A percentile compares a stretch with the other conserved stretches of the same genome.
phyloP scores from a whole-genome alignment of 306 rosid genomes.

The Cicer chorassanicum region DNA sequence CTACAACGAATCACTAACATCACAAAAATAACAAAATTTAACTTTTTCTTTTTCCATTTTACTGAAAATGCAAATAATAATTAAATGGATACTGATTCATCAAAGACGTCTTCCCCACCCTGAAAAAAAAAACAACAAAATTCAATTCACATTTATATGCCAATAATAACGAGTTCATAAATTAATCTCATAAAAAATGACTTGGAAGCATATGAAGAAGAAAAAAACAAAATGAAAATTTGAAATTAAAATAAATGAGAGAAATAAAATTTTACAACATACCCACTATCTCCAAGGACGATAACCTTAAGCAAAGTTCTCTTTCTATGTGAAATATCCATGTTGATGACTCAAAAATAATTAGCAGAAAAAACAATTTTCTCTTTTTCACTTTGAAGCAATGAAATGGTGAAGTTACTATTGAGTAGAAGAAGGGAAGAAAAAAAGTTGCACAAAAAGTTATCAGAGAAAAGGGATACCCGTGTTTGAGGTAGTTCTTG shows the following conservation, averaged over 20 bases:
- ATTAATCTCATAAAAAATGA: background rate
- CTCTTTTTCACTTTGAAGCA: background rate
- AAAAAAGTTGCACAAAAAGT: constrained; percentile 10
- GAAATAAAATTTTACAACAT: constrained; percentile 13
- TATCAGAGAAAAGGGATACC: constrained; percentile 37
- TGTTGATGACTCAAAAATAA: constrained; percentile 37
- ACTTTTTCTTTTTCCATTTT: background rate
- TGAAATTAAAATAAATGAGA: background rate
- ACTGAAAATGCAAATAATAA: constrained; percentile 19
- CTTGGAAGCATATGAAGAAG: background rate
- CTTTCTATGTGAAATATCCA: constrained; percentile 62
- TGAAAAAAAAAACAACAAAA: constrained; percentile 52
- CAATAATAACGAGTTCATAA: background rate
- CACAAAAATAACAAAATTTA: constrained; percentile 15
- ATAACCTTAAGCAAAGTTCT: constrained; percentile 85
- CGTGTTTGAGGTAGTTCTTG: constrained; percentile 50
- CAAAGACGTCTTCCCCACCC: constrained; percentile 92
- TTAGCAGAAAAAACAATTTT: background rate
- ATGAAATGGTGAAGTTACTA: constrained; percentile 24
- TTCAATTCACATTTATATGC: background rate
- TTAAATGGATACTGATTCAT: constrained; percentile 85
- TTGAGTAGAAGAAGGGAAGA: constrained; percentile 9
- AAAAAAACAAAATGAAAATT: background rate
- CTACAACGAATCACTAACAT: constrained; percentile 10
- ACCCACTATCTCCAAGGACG: constrained; percentile 97